Evolutionary conservation across 108 stramenopile genomes (phyloP).

Genomic region (Schizochytrium sp.): DNA sequence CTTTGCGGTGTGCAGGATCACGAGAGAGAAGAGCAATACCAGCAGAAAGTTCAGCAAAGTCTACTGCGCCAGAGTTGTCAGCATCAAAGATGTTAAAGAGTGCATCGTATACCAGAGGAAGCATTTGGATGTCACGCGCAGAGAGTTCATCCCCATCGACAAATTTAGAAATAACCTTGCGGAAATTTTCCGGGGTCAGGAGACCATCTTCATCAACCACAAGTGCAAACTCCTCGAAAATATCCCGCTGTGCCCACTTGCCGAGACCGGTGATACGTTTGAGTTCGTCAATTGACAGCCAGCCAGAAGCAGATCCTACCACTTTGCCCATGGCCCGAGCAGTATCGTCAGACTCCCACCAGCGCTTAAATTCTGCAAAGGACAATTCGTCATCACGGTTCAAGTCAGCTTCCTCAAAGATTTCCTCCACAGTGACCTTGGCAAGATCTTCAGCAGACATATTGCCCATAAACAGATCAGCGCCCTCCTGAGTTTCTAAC

Average conservation of each 20-base stretch:
- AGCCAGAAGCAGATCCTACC: background rate
- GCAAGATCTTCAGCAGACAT: conserved; percentile 43
- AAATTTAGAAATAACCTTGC: conserved; percentile 11
- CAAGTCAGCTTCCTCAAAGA: conserved; percentile 60
- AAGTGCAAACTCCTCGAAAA: conserved; percentile 40
- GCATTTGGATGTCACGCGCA: background rate
- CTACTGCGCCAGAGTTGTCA: conserved; percentile 48
- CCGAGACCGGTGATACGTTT: conserved; percentile 29
- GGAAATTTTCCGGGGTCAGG: background rate
- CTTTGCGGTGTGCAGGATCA: background rate
- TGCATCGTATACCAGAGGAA: conserved; percentile 27
- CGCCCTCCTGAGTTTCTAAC: conserved; percentile 44
- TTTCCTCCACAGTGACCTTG: conserved; percentile 27
- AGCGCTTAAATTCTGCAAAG: conserved; percentile 60
- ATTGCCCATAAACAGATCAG: conserved; percentile 15
- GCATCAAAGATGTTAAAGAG: conserved; percentile 51
- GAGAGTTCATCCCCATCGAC: background rate
- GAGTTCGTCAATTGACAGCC: conserved; percentile 50
- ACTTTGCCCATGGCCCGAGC: background rate
- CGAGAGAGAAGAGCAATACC: conserved; percentile 13
- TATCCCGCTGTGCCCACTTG: conserved; percentile 37
- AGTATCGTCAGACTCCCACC: conserved; percentile 36
- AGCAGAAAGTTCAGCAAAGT: conserved; percentile 50
- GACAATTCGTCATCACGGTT: conserved; percentile 36
- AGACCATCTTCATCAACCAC: conserved; percentile 43